Conservation (phyloP, 1,139 yeast genomes). For the Candida sp. region DNA sequence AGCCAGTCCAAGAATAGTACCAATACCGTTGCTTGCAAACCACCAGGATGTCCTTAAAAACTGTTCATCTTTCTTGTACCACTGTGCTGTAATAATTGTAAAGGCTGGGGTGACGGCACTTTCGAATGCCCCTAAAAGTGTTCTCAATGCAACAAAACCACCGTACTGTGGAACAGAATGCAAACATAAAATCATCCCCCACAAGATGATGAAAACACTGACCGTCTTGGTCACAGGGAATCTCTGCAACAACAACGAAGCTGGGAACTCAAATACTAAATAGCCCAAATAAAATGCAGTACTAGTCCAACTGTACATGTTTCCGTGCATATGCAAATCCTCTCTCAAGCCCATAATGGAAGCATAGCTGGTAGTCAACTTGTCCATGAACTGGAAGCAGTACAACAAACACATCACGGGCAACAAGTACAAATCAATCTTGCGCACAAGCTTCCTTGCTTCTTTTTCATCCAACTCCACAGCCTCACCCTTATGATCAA, state of each 20-base stretch:
- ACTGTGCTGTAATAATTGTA: slow-evolving; percentile 48
- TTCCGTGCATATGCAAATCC: slow-evolving; percentile 53
- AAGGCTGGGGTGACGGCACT: slow-evolving; percentile 59
- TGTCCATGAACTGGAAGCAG: slow-evolving; percentile 70
- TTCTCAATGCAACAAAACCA: slow-evolving; percentile 35
- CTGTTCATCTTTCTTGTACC: slow-evolving; percentile 27
- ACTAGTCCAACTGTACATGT: slow-evolving; percentile 60
- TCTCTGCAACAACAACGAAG: slow-evolving; percentile 42
- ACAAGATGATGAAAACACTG: slow-evolving; percentile 25
- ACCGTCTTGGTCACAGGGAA: slow-evolving; percentile 34
- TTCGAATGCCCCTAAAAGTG: slow-evolving; percentile 57
- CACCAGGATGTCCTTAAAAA: slow-evolving; percentile 28
- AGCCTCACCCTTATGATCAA: slow-evolving; percentile 19
- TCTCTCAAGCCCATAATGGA: slow-evolving; percentile 60
- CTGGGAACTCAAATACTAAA: slow-evolving; percentile 50
- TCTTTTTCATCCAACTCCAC: slow-evolving; percentile 20
- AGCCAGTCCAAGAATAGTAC: slow-evolving; percentile 27
- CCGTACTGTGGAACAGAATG: slow-evolving; percentile 32
- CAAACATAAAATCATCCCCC: slow-evolving; percentile 34
- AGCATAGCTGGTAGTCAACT: slow-evolving; percentile 60
- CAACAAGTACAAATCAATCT: slow-evolving; percentile 56
- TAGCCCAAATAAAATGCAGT: slow-evolving; percentile 61
- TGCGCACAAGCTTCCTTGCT: slow-evolving; percentile 30
- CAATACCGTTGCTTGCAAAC: slow-evolving; percentile 38
- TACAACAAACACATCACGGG: slow-evolving; percentile 61